Evolutionary conservation across 306 rosid genomes (phyloP).

Genomic region (Inga laurina): DNA sequence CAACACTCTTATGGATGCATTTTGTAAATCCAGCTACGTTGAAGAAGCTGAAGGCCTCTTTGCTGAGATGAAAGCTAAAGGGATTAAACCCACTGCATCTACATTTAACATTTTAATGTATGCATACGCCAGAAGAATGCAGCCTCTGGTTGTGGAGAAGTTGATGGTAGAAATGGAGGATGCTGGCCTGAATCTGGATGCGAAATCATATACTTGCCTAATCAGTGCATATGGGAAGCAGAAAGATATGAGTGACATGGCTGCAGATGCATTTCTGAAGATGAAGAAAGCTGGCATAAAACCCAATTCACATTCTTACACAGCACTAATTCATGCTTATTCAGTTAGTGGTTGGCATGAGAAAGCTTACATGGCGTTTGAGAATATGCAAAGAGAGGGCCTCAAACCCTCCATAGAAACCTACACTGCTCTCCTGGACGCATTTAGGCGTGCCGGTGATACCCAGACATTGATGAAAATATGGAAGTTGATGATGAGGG

Average conservation of each 20-base stretch:
- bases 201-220: constrained; percentile 73
- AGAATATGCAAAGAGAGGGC: constrained; percentile 71
- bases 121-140: constrained; percentile 84
- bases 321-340: constrained; percentile 89
- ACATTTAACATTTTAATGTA: constrained; percentile 77
- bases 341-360: constrained; percentile 79
- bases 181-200: constrained; percentile 73
- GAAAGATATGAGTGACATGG: constrained; percentile 79
- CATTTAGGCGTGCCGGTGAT: constrained; percentile 81
- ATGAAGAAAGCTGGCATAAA: constrained; percentile 79
- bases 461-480: constrained; percentile 65
- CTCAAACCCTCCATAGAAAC: constrained; percentile 86
- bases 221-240: constrained; percentile 85
- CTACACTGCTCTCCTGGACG: constrained; percentile 81
- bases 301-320: constrained; percentile 81
- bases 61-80: constrained; percentile 77
- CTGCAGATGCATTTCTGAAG: constrained; percentile 82
- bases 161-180: constrained; percentile 80
- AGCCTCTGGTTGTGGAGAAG: constrained; percentile 81
- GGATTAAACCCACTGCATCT: constrained; percentile 65
- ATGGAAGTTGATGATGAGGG: constrained; percentile 75
- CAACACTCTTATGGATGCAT: constrained; percentile 79
- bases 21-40: constrained; percentile 61
- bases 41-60: constrained; percentile 95
- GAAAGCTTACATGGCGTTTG: constrained; percentile 76